Evolutionary conservation across 2,329 filamentous ascomycete genomes (phyloP).

Genomic region (Phialemonium atrogriseum): DNA sequence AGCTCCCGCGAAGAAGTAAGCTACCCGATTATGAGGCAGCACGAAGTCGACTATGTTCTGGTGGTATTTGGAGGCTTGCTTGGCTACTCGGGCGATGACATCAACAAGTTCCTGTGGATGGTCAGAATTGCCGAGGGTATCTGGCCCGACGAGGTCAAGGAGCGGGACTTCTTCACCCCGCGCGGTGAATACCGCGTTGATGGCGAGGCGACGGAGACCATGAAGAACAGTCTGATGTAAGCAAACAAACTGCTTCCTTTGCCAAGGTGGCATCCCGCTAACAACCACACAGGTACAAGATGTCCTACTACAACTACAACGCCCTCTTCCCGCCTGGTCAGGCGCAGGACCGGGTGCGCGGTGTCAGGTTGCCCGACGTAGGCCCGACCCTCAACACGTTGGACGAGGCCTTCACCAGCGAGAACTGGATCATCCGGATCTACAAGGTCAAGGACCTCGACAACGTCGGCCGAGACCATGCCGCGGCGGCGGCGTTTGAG

Average conservation of each 20-base stretch:
- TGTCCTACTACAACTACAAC: slow-evolving; percentile 99
- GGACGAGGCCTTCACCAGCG: slow-evolving; percentile 96
- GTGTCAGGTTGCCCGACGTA: slow-evolving; percentile 69
- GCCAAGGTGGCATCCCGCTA: slow-evolving; percentile 14
- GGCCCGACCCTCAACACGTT: slow-evolving; percentile 80
- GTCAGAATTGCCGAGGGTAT: slow-evolving; percentile 97
- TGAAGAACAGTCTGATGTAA: slow-evolving; percentile 99
- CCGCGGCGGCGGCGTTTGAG: slow-evolving; percentile 59
- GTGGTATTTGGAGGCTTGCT: slow-evolving; percentile 93
- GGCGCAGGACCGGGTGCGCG: slow-evolving; percentile 82
- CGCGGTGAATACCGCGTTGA: slow-evolving; percentile 95
- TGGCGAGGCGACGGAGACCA: slow-evolving; percentile 84
- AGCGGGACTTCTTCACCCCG: slow-evolving; percentile 89
- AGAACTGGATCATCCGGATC: slow-evolving; percentile 99
- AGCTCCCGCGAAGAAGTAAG: slow-evolving; percentile 94
- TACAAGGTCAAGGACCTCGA: slow-evolving; percentile 99
- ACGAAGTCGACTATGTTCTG: slow-evolving; percentile 98
- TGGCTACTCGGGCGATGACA: slow-evolving; percentile 96
- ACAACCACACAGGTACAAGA: slow-evolving; percentile 76
- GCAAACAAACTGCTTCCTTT: slow-evolving; percentile 22
- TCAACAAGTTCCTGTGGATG: slow-evolving; percentile 99
- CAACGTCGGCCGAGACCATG: slow-evolving; percentile 87
- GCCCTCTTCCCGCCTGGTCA: slow-evolving; percentile 85
- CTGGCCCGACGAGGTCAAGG: slow-evolving; percentile 98
- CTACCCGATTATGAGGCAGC: slow-evolving; percentile 96